Conservation (phyloP, 1,139 yeast species). For the Suhomyces anneliseae region DNA sequence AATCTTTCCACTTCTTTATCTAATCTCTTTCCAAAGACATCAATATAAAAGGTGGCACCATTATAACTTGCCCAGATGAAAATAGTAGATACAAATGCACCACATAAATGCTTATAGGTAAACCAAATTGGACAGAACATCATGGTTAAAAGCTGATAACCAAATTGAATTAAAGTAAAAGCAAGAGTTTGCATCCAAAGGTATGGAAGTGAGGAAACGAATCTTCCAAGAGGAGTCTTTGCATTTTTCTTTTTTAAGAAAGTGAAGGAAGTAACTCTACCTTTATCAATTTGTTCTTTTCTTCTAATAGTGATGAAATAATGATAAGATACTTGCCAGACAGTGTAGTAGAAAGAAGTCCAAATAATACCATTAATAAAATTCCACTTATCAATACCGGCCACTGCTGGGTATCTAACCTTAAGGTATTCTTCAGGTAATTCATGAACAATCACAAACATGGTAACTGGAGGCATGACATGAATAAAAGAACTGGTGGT, state of each 20-base stretch:
- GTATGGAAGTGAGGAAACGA: conserved; percentile 81
- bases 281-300: conserved; percentile 79
- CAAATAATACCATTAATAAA: conserved; percentile 69
- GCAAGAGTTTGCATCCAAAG: conserved; percentile 81
- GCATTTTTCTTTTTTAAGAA: conserved; percentile 73
- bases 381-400: conserved; percentile 65
- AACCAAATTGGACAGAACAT: conserved; percentile 86
- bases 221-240: conserved; percentile 64
- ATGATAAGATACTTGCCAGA: conserved; percentile 93
- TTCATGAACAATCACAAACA: conserved; percentile 86
- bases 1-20: conserved; percentile 78
- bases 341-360: conserved; percentile 80
- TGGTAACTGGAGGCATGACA: conserved; percentile 82
- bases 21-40: conserved; percentile 83
- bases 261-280: conserved; percentile 86
- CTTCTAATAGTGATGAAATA: conserved; percentile 84
- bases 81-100: conserved; percentile 65
- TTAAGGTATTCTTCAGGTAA: conserved; percentile 55
- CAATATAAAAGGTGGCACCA: conserved; percentile 94
- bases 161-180: conserved; percentile 82
- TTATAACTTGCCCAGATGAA: conserved; percentile 81
- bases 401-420: conserved; percentile 78
- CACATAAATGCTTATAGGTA: conserved; percentile 64
- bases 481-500: conserved; percentile 93
- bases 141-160: conserved; percentile 89